phyloP scores from a whole-genome alignment of 306 rosid species.

The Ormosia semicastrata region DNA sequence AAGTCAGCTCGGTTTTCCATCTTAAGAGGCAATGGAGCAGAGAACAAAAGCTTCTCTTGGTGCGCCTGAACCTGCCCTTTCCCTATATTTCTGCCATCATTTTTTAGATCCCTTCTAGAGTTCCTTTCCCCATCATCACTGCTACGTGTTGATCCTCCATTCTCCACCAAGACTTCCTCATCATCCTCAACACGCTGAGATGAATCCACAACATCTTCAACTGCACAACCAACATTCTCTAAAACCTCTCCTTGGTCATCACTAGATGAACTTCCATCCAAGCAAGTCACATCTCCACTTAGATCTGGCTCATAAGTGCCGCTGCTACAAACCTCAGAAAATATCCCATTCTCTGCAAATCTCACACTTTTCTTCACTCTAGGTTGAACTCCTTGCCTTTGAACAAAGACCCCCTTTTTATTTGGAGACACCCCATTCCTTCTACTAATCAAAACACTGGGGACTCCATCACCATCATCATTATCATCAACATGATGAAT shows the following conservation, averaged over 20 bases:
- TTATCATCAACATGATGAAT: slow-evolving; percentile 28
- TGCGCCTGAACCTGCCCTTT: slow-evolving; percentile 28
- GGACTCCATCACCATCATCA: slow-evolving; percentile 38
- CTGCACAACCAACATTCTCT: slow-evolving; percentile 41
- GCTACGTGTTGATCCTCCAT: slow-evolving; percentile 39
- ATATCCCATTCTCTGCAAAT: slow-evolving; percentile 65
- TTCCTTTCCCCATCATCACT: slow-evolving; percentile 59
- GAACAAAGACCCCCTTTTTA: slow-evolving; percentile 36
- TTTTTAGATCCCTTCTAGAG: slow-evolving; percentile 21
- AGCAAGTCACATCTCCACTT: slow-evolving; percentile 40
- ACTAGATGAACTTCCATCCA: slow-evolving; percentile 60
- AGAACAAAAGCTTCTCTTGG: slow-evolving; percentile 46
- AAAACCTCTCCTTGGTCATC: slow-evolving; percentile 58
- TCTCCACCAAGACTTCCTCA: slow-evolving; percentile 34
- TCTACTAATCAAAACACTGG: slow-evolving; percentile 31
- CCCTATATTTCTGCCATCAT: slow-evolving; percentile 26
- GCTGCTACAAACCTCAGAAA: slow-evolving; percentile 45
- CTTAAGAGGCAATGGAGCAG: slow-evolving; percentile 77
- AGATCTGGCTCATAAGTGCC: slow-evolving; percentile 30
- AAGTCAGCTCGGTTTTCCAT: slow-evolving; percentile 72
- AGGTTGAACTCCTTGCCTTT: slow-evolving; percentile 46
- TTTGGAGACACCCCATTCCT: slow-evolving; percentile 21
- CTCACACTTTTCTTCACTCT: slow-evolving; percentile 73
- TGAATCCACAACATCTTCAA: slow-evolving; percentile 49
- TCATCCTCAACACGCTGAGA: slow-evolving; percentile 57